phyloP scores from a whole-genome alignment of 176 grass and related monocot species.

The Alloteropsis semialata region DNA sequence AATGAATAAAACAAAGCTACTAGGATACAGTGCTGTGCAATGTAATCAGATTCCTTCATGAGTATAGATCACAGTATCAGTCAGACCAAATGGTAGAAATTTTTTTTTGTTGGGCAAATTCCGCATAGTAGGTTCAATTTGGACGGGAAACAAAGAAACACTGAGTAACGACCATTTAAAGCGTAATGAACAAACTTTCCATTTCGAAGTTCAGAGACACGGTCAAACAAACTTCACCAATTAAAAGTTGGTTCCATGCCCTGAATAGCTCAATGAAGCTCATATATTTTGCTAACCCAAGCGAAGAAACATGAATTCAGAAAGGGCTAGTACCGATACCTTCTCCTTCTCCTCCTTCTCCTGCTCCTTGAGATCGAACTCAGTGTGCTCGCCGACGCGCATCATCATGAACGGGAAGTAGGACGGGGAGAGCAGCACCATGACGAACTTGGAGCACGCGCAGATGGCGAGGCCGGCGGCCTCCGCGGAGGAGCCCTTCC shows the following conservation, averaged over 20 bases:
- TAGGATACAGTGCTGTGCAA: not conserved
- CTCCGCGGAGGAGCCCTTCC: not conserved
- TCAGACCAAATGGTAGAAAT: not conserved
- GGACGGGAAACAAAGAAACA: not conserved
- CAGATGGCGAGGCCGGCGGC: not conserved
- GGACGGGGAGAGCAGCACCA: not conserved
- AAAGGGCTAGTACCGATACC: not conserved
- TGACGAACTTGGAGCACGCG: not conserved
- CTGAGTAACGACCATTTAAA: not conserved
- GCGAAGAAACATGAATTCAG: not conserved
- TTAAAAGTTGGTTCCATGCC: not conserved
- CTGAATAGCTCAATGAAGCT: not conserved
- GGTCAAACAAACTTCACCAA: not conserved
- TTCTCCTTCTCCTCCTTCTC: not conserved
- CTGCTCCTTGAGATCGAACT: not conserved
- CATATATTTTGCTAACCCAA: not conserved
- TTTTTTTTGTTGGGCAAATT: not conserved
- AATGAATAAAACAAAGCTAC: not conserved
- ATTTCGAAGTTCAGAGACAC: not conserved
- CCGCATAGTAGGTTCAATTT: not conserved
- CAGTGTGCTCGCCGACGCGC: not conserved
- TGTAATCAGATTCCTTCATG: not conserved
- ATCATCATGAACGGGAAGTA: not conserved
- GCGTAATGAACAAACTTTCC: not conserved
- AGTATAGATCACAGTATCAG: not conserved